Evolutionary conservation across 2,329 filamentous ascomycete genomes (phyloP).

Genomic region (Cryphonectria nitschkei): DNA sequence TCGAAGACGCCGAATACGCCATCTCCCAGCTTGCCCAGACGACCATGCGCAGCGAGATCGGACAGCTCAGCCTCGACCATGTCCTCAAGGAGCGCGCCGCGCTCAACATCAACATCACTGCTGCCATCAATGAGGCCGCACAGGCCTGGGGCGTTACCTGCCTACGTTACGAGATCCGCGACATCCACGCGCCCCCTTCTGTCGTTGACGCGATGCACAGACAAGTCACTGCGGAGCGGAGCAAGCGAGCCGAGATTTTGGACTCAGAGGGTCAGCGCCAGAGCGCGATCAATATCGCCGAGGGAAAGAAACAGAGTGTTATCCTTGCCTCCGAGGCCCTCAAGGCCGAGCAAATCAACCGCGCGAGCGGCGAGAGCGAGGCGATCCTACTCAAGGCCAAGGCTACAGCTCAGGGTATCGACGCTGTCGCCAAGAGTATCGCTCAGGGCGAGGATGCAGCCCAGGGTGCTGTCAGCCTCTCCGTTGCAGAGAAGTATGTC

Average conservation of each 20-base stretch:
- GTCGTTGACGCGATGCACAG: constrained; percentile 98
- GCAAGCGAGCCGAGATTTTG: constrained; percentile 95
- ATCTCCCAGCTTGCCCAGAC: constrained; percentile 98
- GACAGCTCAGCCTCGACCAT: constrained; percentile 93
- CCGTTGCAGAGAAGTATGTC: constrained; percentile 96
- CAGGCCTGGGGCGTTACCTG: constrained; percentile 97
- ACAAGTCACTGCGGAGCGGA: constrained; percentile 95
- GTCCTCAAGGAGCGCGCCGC: constrained; percentile 96
- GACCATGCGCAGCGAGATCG: constrained; percentile 98
- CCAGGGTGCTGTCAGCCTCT: constrained; percentile 82
- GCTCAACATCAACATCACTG: constrained; percentile 97
- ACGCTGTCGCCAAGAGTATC: constrained; percentile 80
- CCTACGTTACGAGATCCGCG: constrained; percentile 94
- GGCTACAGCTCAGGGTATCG: constrained; percentile 87
- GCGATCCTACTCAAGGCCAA: constrained; percentile 84
- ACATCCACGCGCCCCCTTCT: constrained; percentile 92
- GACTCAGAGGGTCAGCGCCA: constrained; percentile 97
- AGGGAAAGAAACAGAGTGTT: constrained; percentile 95
- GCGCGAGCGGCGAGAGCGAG: constrained; percentile 89
- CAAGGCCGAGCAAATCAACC: constrained; percentile 89
- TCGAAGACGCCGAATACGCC: constrained; percentile 98
- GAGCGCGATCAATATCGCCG: constrained; percentile 97
- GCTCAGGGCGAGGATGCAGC: constrained; percentile 73
- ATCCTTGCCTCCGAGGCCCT: constrained; percentile 94
- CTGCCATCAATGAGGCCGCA: constrained; percentile 96